Base-by-base conservation (phyloP, 139 green algal species). In the Chlorella sp. region DNA sequence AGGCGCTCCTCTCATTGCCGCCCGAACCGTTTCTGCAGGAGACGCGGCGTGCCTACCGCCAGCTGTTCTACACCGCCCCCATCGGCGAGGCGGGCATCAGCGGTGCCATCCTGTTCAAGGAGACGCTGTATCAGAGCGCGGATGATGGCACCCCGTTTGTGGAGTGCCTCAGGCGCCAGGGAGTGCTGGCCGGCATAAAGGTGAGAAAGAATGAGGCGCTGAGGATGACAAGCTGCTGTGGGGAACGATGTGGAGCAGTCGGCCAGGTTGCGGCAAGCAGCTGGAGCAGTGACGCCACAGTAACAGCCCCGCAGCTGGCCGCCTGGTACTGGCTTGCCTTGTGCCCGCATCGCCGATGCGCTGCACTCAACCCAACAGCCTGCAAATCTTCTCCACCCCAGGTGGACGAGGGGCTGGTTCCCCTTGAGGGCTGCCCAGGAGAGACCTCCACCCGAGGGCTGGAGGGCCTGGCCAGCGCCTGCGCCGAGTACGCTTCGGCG, bases 31-130 rank as follows among this genome's bases (percentile, higher is more conserved):
- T 38, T 65, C 5, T 34, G 41, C 84, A 92, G 86, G 90, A 95
- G 2, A 91, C 82, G 38, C 85, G 94, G 17, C 86, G 92, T 3
- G 74, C 79, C 5, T 98, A 97, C 81, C 81, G 95, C 0, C 90
- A 96, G 82, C 80, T 95, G 14, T 94, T 94, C 67, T 95, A 96
- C 82, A 94, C 91, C 1, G 87, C 90, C 7, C 89, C 91, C 70
- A 87, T 97, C 20, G 93, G 92, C 13, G 26, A 93, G 34, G 58
- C 77, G 24, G 92, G 93, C 73, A 91, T 96, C 36, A 91, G 83
- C 43, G 95, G 95, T 34, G 94, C 90, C 3, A 98, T 98, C 86
- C 76, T 99, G 84, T 99, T 96, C 92, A 95, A 98, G 87, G 97
- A 99, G 88, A 96, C 96, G 19, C 88, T 99, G 34, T 89, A 83